These are phyloP conservation scores for Mortierella antarctica DNA, from an alignment of 192 early-diverging fungal genomes.

Conservation along the genomic window DNA sequence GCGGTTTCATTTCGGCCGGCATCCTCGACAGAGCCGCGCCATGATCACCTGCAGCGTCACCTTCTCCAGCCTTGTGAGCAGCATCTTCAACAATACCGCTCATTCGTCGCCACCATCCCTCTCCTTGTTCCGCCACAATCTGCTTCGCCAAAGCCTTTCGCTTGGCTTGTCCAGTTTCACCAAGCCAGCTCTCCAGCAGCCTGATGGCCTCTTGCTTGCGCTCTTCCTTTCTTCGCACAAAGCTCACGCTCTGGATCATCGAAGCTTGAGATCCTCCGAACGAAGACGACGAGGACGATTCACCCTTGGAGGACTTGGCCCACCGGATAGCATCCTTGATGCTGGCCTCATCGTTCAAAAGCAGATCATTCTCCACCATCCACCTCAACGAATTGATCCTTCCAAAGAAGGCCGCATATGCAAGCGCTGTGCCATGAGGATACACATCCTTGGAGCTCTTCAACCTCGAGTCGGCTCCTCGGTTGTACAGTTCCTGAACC, in stretches of 20 bases:
- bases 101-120: conserved; percentile 44
- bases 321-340: conserved; percentile 50
- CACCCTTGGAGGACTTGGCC: conserved; percentile 41
- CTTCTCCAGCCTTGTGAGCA: conserved; percentile 2
- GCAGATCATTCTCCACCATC: conserved; percentile 49
- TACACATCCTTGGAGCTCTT: conserved; percentile 53
- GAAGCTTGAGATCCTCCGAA: conserved; percentile 8
- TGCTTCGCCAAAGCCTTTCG: conserved; percentile 36
- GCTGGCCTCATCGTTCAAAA: conserved; percentile 36
- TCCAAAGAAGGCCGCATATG: conserved; percentile 45
- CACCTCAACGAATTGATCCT: conserved; percentile 41
- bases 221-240: conserved; percentile 31
- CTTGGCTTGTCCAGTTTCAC: conserved; percentile 28
- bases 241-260: conserved; percentile 1
- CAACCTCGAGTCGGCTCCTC: conserved; percentile 36
- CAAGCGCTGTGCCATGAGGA: conserved; percentile 41
- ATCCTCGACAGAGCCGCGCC: conserved; percentile 7
- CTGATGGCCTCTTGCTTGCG: conserved; percentile 38
- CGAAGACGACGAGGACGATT: conserved; percentile 1
- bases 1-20: conserved; percentile 26
- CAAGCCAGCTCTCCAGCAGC: conserved; percentile 42
- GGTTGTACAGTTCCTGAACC: conserved; percentile 49
- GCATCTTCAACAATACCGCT: conserved; percentile 42
- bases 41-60: neutral
- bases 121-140: conserved; percentile 6